Evolutionary conservation across 768 basidiomycete genomes (phyloP).

Genomic region (Lentinula edodes): DNA sequence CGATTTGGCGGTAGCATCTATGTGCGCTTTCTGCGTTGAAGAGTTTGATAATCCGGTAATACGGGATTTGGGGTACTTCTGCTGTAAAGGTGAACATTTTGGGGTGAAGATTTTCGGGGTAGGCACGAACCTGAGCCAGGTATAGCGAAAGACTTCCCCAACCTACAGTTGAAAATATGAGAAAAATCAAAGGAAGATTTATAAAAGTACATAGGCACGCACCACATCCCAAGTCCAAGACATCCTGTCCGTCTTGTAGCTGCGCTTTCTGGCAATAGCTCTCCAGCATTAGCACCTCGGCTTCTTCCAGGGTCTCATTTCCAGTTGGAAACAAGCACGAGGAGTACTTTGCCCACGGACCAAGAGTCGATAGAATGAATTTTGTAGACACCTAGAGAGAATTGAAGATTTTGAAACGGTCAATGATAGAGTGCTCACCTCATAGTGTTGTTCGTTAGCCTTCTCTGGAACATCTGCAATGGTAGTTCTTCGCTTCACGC

Average conservation of each 20-base stretch:
- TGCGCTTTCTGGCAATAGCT: slow-evolving; percentile 63
- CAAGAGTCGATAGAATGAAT: slow-evolving; percentile 63
- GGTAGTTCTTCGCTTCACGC: slow-evolving; percentile 37
- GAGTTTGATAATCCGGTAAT: slow-evolving; percentile 68
- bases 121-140: slow-evolving; percentile 44
- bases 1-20: slow-evolving; percentile 43
- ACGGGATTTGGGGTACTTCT: slow-evolving; percentile 64
- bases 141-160: slow-evolving; percentile 72
- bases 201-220: slow-evolving; percentile 11
- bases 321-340: slow-evolving; percentile 61
- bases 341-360: slow-evolving; percentile 63
- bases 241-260: slow-evolving; percentile 52
- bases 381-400: slow-evolving; percentile 42
- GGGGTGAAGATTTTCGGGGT: not conserved
- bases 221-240: slow-evolving; percentile 70
- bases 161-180: slow-evolving; percentile 24
- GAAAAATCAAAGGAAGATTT: not conserved
- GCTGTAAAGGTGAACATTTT: not conserved
- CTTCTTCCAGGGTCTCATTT: slow-evolving; percentile 53
- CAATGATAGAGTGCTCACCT: slow-evolving; percentile 33
- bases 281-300: slow-evolving; percentile 61
- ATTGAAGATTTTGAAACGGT: not conserved
- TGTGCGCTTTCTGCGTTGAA: slow-evolving; percentile 58
- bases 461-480: slow-evolving; percentile 62
- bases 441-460: slow-evolving; percentile 75